Evolutionary conservation across 2,329 filamentous ascomycete genomes (phyloP).

Genomic region (Aspergillus viridinutans): DNA sequence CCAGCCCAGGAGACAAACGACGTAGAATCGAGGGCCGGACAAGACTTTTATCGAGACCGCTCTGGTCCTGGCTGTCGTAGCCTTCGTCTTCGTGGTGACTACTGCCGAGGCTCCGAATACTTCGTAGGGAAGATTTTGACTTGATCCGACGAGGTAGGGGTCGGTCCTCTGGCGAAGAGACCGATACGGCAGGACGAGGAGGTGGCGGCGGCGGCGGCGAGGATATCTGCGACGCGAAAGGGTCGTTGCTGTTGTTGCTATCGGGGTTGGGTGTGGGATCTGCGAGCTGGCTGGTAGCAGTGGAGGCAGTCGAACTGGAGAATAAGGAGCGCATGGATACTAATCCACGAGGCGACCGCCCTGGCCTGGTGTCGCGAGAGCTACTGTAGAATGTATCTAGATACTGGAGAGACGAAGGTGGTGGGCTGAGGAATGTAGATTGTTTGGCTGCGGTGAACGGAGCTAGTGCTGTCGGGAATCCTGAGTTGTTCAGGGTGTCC

Average conservation of each 20-base stretch:
- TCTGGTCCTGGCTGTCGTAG: constrained; percentile 14
- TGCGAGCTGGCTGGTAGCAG: constrained; percentile 24
- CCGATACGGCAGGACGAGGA: constrained; percentile 24
- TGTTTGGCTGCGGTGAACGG: constrained; percentile 1
- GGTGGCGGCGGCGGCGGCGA: constrained; percentile 21
- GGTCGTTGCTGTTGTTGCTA: constrained; percentile 10
- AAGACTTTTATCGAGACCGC: constrained; percentile 24
- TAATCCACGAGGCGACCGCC: constrained; percentile 18
- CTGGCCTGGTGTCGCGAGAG: constrained; percentile 12
- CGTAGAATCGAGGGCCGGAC: constrained; percentile 36
- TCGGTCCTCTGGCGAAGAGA: constrained; percentile 26
- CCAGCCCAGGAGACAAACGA: constrained; percentile 40
- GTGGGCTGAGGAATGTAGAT: constrained; percentile 11
- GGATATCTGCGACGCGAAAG: constrained; percentile 23
- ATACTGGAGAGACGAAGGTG: not conserved
- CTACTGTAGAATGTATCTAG: not conserved
- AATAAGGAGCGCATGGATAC: constrained; percentile 37
- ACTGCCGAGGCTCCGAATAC: constrained; percentile 31
- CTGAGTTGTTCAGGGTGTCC: not conserved
- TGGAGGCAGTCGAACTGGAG: constrained; percentile 25
- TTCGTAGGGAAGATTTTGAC: constrained; percentile 35
- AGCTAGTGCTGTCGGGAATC: not conserved
- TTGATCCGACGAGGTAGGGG: constrained; percentile 28
- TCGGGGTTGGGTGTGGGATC: constrained; percentile 20
- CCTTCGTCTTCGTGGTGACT: constrained; percentile 30